phyloP scores from a whole-genome alignment of 352 stramenopile species.

The Phytophthora chlamydospora region DNA sequence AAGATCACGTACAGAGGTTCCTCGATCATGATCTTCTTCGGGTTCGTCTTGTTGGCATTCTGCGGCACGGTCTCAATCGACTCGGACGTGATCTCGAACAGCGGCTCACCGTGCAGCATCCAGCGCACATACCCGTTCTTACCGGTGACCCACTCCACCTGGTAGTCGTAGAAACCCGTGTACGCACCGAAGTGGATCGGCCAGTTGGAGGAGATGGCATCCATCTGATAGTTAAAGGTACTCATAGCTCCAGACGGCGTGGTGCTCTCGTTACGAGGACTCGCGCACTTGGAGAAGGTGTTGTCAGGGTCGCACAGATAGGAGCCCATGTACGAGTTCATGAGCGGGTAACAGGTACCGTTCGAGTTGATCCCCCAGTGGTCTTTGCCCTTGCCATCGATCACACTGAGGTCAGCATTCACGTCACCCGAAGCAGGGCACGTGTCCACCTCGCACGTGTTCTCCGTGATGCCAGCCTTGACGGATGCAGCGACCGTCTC shows the following conservation, averaged over 20 bases:
- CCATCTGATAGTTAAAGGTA: slow-evolving; percentile 42
- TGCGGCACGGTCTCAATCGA: slow-evolving; percentile 53
- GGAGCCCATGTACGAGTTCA: slow-evolving; percentile 70
- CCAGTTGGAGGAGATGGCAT: slow-evolving; percentile 71
- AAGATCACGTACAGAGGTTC: slow-evolving; percentile 93
- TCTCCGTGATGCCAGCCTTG: slow-evolving; percentile 44
- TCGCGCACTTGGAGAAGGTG: slow-evolving; percentile 37
- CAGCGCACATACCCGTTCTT: slow-evolving; percentile 62
- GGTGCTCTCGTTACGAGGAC: slow-evolving; percentile 32
- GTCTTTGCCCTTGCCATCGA: slow-evolving; percentile 35
- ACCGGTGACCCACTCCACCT: slow-evolving; percentile 72
- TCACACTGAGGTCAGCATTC: slow-evolving; percentile 46
- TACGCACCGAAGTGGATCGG: slow-evolving; percentile 60
- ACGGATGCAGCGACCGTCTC: slow-evolving; percentile 31
- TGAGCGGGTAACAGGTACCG: slow-evolving; percentile 61
- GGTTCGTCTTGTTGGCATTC: slow-evolving; percentile 51
- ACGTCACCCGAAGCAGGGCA: slow-evolving; percentile 59
- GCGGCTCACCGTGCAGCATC: slow-evolving; percentile 50
- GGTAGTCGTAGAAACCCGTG: slow-evolving; percentile 57
- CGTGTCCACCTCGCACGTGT: slow-evolving; percentile 39
- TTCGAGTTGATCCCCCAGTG: slow-evolving; percentile 77
- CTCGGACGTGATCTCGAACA: slow-evolving; percentile 61
- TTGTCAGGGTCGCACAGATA: slow-evolving; percentile 64
- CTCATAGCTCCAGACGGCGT: slow-evolving; percentile 50
- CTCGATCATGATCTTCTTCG: slow-evolving; percentile 86